phyloP scores from a whole-genome alignment of 345 rosid species.

The Salix exigua region DNA sequence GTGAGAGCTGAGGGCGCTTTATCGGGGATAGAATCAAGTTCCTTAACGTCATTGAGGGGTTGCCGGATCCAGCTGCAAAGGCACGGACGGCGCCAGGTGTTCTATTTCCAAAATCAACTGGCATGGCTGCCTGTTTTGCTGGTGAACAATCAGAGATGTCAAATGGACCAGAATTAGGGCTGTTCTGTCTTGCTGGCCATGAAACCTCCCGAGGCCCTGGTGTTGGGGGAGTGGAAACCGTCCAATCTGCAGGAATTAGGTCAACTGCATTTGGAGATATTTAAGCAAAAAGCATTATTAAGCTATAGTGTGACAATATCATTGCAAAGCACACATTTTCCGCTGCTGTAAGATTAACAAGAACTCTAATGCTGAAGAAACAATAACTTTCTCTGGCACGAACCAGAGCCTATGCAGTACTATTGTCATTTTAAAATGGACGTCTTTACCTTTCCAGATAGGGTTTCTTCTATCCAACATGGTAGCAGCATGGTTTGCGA shows the following conservation, averaged over 20 bases:
- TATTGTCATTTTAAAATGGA: constrained; percentile 1
- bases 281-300: constrained; percentile 22
- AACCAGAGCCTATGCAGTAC: neutral
- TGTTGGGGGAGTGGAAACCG: constrained; percentile 74
- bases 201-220: constrained; percentile 91
- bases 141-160: constrained; percentile 63
- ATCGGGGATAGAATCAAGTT: constrained; percentile 91
- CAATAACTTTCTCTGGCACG: neutral
- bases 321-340: constrained; percentile 3
- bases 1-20: constrained; percentile 89
- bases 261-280: constrained; percentile 58
- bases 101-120: constrained; percentile 57
- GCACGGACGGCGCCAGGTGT: constrained; percentile 42
- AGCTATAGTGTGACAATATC: constrained; percentile 2
- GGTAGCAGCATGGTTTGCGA: constrained; percentile 52
- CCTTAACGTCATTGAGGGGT: constrained; percentile 70
- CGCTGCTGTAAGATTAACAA: neutral
- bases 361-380: neutral
- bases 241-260: constrained; percentile 85
- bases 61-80: constrained; percentile 48
- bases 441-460: constrained; percentile 60
- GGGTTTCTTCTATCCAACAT: constrained; percentile 67
- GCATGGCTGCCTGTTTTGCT: constrained; percentile 44
- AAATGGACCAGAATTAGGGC: constrained; percentile 69
- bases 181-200: constrained; percentile 86